Base-by-base conservation (phyloP, 2,329 filamentous ascomycete species). In the Fusarium newnesense region DNA sequence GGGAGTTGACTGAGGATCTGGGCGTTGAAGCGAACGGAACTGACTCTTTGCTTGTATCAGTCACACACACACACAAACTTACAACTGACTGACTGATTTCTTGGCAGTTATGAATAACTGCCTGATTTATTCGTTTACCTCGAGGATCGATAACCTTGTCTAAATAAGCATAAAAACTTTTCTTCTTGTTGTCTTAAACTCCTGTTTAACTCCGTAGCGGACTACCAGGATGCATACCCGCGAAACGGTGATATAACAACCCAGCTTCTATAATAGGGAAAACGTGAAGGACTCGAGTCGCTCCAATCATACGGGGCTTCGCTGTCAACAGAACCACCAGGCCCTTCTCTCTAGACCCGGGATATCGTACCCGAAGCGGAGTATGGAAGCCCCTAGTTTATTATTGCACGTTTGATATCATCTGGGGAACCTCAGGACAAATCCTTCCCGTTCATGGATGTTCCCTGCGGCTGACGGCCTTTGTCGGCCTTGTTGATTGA, bases 161-260 rank as follows among this genome's bases (percentile, higher is more conserved):
- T 52, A 73, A 57, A 70, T 66, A 70, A 60, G 54, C 70, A 72
- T 72, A 69, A 67, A 67, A 52, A 16, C 42, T 57, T 50, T 60
- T 49, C 36, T 34, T 58, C 50, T 32, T 58, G 36, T 32, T 64
- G 18, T 47, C 43, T 34, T 36, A 40, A 54, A 37, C 66, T 60
- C 39, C 46, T 46, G 40, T 34, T 53, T 18, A 26, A 39, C 21
- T 32, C 26, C 42, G 34, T 36, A 34, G 34, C n/a, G 24, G 32
- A 39, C 37, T 6, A 40, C 66, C 26, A 32, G 67, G 60, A 37
- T 59, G 30, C 46, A 44, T 30, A 26, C 30, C 34, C 40, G 32
- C 49, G n/a, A 63, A 61, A 37, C 65, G 58, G 64, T 65, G 52
- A 69, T 69, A 57, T 69, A 58, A 30, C 52, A 30, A 42, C 40